Base-by-base conservation (phyloP, 164 flowering plant species). In the Paratinospora sagittata region DNA sequence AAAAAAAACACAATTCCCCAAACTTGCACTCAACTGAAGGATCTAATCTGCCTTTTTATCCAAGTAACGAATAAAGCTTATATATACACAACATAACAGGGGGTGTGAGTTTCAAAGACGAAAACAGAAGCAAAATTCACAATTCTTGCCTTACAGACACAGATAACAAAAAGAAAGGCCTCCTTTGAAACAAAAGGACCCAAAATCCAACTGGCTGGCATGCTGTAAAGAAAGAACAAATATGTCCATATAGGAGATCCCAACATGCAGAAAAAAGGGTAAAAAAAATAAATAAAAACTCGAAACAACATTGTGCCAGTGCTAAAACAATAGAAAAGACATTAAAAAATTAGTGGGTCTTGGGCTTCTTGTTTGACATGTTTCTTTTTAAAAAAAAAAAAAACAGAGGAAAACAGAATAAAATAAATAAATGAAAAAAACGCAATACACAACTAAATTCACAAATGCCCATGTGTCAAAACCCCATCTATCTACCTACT, bases 1-100 rank as follows among this genome's bases (percentile, higher is more conserved):
- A 47, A 27, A 49, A 49, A 5, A 5, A 26, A 62, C 23, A 64
- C 23, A 64, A 3, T 30, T 68, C 30, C 33, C 77, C 75, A 72
- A 63, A 72, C 69, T 64, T 72, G 70, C 77, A 80, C 76, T 77
- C 74, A 68, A 67, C 74, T 13, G 65, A 62, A 73, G 66, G 77
- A 76, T 77, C 74, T 71, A n/a, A 75, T 80, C 68, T 78, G 73
- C 45, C 85, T 73, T 66, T 33, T 52, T 63, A 61, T 13, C 70
- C 64, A 81, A 78, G 83, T 69, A 76, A 83, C 78, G 87, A 74
- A 85, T 82, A 84, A 87, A 72, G 75, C 43, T 55, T 37, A 36
- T 11, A 16, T 52, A 14, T 12, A 39, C 43, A 1, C 10, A 39
- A 39, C 43, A 39, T n/a, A 39, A 39, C 43, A 39, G 43, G 43